phyloP scores from a whole-genome alignment of 768 basidiomycete species.

The Tylopilus balloui region DNA sequence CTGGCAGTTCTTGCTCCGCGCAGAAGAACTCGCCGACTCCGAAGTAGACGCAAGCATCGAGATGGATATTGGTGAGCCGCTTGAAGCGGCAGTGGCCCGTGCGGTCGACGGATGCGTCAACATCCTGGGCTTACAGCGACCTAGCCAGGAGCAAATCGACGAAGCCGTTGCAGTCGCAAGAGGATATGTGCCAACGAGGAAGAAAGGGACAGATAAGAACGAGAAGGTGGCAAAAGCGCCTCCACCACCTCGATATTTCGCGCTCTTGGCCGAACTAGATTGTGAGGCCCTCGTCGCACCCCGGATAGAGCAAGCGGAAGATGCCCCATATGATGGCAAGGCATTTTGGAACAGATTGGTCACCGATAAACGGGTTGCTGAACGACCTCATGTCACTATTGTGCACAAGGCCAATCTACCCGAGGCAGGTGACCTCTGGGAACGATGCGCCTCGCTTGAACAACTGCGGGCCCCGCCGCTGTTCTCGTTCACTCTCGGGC shows the following conservation, averaged over 20 bases:
- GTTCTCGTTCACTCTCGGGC: constrained; percentile 57
- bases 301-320: constrained; percentile 34
- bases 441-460: constrained; percentile 20
- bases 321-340: constrained; percentile 29
- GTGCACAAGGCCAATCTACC: constrained; percentile 60
- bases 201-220: not conserved
- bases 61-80: constrained; percentile 54
- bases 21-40: constrained; percentile 53
- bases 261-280: constrained; percentile 66
- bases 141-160: constrained; percentile 51
- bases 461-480: constrained; percentile 38
- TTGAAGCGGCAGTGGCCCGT: constrained; percentile 51
- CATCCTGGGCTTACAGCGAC: constrained; percentile 51
- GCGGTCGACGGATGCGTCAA: constrained; percentile 56
- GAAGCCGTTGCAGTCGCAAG: constrained; percentile 39
- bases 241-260: constrained; percentile 65
- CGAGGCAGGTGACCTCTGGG: constrained; percentile 41
- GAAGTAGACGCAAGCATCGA: constrained; percentile 70
- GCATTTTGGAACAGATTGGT: constrained; percentile 50
- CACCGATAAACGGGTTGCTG: constrained; percentile 42
- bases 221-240: constrained; percentile 26
- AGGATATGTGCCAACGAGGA: constrained; percentile 36
- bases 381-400: constrained; percentile 80
- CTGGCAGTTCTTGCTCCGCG: constrained; percentile 69
- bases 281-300: constrained; percentile 44